Conservation (phyloP, 2,329 filamentous ascomycete species). For the Verticillium zaregamsianum region DNA sequence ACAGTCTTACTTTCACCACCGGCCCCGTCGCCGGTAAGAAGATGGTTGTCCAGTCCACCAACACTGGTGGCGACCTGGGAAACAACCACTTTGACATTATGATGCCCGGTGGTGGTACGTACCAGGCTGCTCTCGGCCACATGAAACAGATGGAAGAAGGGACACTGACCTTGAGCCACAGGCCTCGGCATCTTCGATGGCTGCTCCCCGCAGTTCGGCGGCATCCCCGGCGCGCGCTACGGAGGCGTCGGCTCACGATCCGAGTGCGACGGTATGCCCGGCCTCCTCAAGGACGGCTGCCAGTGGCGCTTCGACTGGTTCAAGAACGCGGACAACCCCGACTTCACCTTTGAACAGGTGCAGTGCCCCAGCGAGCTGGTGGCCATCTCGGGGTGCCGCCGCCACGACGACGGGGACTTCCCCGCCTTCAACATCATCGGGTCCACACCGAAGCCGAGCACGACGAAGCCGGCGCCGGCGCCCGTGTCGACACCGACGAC, state of each 20-base stretch:
- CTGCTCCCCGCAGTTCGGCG: conserved; percentile 44
- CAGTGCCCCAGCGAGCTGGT: conserved; percentile 47
- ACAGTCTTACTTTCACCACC: conserved; percentile 46
- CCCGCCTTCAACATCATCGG: conserved; percentile 1
- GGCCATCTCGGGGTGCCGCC: conserved; percentile 28
- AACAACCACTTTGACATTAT: conserved; percentile 56
- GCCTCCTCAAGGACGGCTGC: conserved; percentile 50
- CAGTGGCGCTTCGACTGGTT: conserved; percentile 64
- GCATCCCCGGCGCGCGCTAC: conserved; percentile 45
- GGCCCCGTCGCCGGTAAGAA: conserved; percentile 53
- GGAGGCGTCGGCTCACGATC: conserved; percentile 48
- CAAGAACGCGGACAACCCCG: conserved; percentile 51
- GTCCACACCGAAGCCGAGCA: not conserved
- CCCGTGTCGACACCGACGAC: not conserved
- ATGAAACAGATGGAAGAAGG: not conserved
- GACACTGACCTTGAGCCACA: not conserved
- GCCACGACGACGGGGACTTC: conserved; percentile 11
- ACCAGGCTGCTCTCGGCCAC: not conserved
- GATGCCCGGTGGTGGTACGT: conserved; percentile 51
- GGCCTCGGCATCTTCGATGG: conserved; percentile 42
- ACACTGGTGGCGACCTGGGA: conserved; percentile 55
- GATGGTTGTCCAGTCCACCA: conserved; percentile 63
- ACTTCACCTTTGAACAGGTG: conserved; percentile 50
- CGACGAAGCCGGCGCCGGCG: not conserved
- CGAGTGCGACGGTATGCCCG: conserved; percentile 49